These are phyloP conservation scores for Trematosphaeria pertusa DNA, from an alignment of 2,329 filamentous ascomycete genomes.

Conservation along the genomic window DNA sequence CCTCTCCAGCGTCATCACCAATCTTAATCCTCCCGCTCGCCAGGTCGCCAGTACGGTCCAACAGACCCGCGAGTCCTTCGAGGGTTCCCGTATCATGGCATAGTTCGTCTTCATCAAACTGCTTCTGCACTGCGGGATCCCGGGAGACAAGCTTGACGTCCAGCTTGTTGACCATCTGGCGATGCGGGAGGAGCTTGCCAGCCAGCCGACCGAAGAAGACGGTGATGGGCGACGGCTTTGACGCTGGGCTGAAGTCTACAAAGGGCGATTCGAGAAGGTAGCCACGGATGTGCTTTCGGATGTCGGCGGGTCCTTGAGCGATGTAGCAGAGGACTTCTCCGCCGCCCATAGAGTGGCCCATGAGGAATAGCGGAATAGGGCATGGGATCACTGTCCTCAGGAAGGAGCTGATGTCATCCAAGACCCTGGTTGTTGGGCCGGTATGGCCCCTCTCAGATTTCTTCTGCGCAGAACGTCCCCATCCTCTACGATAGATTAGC, in stretches of 20 bases:
- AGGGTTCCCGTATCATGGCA: conserved; percentile 86
- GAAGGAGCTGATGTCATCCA: conserved; percentile 81
- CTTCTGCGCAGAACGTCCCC: conserved; percentile 75
- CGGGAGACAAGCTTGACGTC: conserved; percentile 70
- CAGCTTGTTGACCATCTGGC: conserved; percentile 71
- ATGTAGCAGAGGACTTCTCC: conserved; percentile 73
- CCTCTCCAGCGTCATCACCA: conserved; percentile 52
- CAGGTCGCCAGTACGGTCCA: conserved; percentile 74
- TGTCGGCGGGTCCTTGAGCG: conserved; percentile 53
- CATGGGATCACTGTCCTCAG: conserved; percentile 65
- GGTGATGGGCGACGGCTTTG: conserved; percentile 68
- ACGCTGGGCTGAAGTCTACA: conserved; percentile 71
- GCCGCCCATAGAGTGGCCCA: conserved; percentile 93
- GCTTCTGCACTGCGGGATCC: conserved; percentile 68
- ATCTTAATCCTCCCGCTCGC: conserved; percentile 61
- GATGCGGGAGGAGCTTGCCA: conserved; percentile 69
- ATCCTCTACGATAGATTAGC: conserved; percentile 63
- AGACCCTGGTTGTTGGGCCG: conserved; percentile 74
- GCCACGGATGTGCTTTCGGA: conserved; percentile 70
- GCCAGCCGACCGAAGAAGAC: conserved; percentile 72
- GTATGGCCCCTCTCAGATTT: conserved; percentile 72
- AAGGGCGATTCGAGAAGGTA: conserved; percentile 82
- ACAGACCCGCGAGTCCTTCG: conserved; percentile 77
- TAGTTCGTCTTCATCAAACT: conserved; percentile 70
- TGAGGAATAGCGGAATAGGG: conserved; percentile 73